These are phyloP conservation scores for Penicillium sp. DNA, from an alignment of 2,329 filamentous ascomycete genomes.

Conservation along the genomic window DNA sequence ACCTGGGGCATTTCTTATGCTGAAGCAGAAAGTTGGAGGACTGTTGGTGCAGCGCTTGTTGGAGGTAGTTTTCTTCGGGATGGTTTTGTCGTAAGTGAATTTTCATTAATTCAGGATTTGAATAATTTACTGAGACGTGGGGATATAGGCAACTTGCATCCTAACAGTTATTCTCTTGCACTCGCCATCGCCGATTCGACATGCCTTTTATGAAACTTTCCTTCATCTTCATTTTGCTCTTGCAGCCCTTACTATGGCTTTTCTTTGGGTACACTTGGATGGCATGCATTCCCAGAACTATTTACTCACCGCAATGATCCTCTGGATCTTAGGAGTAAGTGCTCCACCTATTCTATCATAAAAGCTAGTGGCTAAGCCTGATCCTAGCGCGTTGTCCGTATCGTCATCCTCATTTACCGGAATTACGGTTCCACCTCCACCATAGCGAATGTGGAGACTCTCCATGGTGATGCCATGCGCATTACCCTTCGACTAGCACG, in stretches of 20 bases:
- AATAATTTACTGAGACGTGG: not conserved
- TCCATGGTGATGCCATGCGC: constrained; percentile 69
- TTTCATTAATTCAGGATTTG: constrained; percentile 10
- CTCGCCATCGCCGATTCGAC: constrained; percentile 71
- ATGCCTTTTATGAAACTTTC: constrained; percentile 95
- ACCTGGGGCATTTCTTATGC: constrained; percentile 74
- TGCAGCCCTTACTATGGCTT: constrained; percentile 66
- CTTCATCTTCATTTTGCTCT: constrained; percentile 80
- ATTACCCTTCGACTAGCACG: constrained; percentile 70
- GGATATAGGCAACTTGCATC: constrained; percentile 44
- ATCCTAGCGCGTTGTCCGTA: constrained; percentile 55
- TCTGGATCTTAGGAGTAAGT: constrained; percentile 70
- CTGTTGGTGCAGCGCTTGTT: constrained; percentile 30
- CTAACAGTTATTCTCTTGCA: constrained; percentile 68
- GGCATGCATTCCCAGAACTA: constrained; percentile 70
- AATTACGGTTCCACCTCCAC: constrained; percentile 63
- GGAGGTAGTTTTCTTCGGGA: constrained; percentile 37
- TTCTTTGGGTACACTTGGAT: constrained; percentile 77
- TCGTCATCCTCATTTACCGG: constrained; percentile 63
- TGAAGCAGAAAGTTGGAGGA: constrained; percentile 40
- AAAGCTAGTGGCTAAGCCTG: constrained; percentile 12
- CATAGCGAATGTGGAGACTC: constrained; percentile 64
- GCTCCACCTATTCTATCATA: not conserved
- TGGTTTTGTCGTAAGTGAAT: constrained; percentile 43
- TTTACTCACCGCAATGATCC: constrained; percentile 69